A percentile compares a stretch with the other conserved stretches of the same genome.
These are phyloP conservation scores for Carex littledalei DNA, from an alignment of 176 grass and related monocot species.

Conservation along the genomic window DNA sequence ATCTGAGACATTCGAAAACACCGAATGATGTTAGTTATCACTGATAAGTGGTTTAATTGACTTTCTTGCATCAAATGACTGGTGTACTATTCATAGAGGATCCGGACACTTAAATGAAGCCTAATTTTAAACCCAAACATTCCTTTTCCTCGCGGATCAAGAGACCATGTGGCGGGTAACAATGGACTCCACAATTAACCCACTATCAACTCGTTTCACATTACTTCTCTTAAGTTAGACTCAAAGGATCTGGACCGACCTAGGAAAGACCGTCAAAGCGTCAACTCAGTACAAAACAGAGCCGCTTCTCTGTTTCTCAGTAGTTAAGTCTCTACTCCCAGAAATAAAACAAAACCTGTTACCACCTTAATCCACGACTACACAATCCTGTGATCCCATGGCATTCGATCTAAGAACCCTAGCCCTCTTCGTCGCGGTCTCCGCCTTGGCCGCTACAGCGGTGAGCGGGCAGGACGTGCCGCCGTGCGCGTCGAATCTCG, in stretches of 20 bases:
- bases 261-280: background rate
- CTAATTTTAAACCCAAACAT: background rate
- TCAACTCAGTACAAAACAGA: background rate
- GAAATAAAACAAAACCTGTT: background rate
- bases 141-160: background rate
- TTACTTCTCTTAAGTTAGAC: fast-evolving
- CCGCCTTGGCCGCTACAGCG: background rate
- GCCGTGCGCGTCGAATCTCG: conserved; percentile 46
- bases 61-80: too few relatives aligned
- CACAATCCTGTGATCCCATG: background rate
- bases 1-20: background rate
- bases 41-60: too few relatives aligned
- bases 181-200: background rate
- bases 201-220: background rate
- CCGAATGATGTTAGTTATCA: background rate
- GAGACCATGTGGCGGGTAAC: background rate
- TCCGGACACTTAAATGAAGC: background rate
- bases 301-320: background rate
- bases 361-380: background rate
- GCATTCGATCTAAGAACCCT: background rate
- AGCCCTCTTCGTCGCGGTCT: background rate
- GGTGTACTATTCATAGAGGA: background rate
- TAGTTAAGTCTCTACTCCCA: background rate
- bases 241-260: background rate
- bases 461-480: conserved; percentile 11